These are phyloP conservation scores for Amesomyces nigricolor DNA, from an alignment of 2,329 filamentous ascomycete genomes.

Conservation along the genomic window DNA sequence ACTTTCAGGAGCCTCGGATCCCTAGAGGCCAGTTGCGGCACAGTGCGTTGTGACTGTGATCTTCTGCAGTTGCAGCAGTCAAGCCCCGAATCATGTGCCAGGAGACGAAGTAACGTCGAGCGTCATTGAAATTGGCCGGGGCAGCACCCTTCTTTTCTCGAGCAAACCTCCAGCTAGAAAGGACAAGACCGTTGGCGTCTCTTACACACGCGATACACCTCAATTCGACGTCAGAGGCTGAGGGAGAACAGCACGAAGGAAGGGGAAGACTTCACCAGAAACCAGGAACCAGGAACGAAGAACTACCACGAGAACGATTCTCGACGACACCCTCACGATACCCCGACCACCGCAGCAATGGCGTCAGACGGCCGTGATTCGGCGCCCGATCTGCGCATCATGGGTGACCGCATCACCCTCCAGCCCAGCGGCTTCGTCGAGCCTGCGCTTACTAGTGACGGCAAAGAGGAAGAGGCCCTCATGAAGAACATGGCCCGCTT, in stretches of 20 bases:
- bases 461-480: constrained; percentile 58
- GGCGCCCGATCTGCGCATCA: constrained; percentile 57
- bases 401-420: constrained; percentile 67
- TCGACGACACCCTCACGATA: constrained; percentile 12
- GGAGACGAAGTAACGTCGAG: background rate
- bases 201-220: no score
- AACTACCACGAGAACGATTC: background rate
- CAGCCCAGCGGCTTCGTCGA: constrained; percentile 66
- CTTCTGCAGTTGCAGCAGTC: background rate
- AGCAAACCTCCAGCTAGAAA: background rate
- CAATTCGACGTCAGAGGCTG: no score
- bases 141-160: no score
- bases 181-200: no score
- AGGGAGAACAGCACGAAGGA: no score
- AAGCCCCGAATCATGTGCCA: background rate
- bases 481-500: constrained; percentile 85
- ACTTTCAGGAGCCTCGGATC: constrained; percentile 10
- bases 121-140: no score
- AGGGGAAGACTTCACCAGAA: no score
- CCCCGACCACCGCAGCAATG: constrained; percentile 37
- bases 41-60: background rate
- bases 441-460: constrained; percentile 38
- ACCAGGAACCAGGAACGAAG: no score
- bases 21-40: constrained; percentile 9
- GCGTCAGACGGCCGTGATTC: constrained; percentile 33